Base-by-base conservation (phyloP, 352 stramenopile genomes). In the Phytophthora ramorum region DNA sequence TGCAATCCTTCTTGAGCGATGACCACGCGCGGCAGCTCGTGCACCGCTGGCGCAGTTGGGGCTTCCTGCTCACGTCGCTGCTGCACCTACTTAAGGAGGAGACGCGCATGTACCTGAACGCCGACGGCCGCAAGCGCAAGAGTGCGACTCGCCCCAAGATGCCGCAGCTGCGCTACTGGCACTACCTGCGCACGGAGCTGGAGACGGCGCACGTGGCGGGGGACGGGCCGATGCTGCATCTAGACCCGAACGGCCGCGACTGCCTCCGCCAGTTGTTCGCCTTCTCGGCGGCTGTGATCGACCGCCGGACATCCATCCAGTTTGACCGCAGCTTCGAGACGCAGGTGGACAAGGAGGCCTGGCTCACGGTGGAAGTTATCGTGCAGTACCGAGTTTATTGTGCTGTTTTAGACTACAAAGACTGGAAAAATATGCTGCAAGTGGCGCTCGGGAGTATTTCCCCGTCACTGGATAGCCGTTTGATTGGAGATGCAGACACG, bases 11-110 rank as follows among this genome's bases (percentile, higher is more conserved):
- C 44, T 57, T 95, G 47, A 66, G 57, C 26, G 73, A 86, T 48
- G 67, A 88, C n/a, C 54, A 52, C 35, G 70, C 62, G 32, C 83
- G 83, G 17, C 68, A 80, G 44, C 69, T 79, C 38, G 73, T 95
- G 43, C 85, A 91, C 63, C 85, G 85, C 50, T 95, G 85, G 87
- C 78, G 78, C 50, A 77, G 67, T 9, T 95, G 87, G 87, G 83
- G 83, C 5, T 75, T 81, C 48, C 44, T 93, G 28, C 65, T 93
- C 30, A 75, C 69, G 7, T 77, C 58, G 37, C 41, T 91, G 9
- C 66, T 93, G 35, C 52, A 77, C 19, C 73, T 78, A 9, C 58
- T 95, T 5, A 76, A 81, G 41, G 52, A 41, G 24, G 83, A 95
- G 16, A 60, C 81, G 55, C 69, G 81, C 32, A 28, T 35, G 46